Conservation (phyloP, 164 flowering plant species). For the Tinospora cordifolia region DNA sequence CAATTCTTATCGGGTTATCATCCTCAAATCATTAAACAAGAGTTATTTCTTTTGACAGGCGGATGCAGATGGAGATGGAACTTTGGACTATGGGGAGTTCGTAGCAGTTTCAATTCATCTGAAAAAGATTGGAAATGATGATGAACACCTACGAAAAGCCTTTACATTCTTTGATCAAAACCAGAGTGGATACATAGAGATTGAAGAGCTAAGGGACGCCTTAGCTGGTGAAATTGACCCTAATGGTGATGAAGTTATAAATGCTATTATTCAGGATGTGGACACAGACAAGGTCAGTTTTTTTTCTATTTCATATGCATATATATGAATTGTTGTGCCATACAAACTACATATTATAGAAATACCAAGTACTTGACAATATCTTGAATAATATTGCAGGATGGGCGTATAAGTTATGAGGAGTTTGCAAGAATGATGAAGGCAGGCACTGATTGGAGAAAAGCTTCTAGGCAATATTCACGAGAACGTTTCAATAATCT, state of each 20-base stretch:
- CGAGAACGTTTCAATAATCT: slow-evolving; percentile 69
- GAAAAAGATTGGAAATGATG: slow-evolving; percentile 74
- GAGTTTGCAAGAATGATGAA: slow-evolving; percentile 85
- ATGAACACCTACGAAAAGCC: slow-evolving; percentile 77
- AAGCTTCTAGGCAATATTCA: slow-evolving; percentile 81
- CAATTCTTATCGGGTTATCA: not conserved
- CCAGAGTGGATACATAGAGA: slow-evolving; percentile 64
- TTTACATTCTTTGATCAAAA: slow-evolving; percentile 65
- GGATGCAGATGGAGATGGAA: slow-evolving; percentile 74
- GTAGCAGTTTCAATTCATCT: slow-evolving; percentile 75
- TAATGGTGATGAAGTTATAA: slow-evolving; percentile 65
- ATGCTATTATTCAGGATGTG: slow-evolving; percentile 76
- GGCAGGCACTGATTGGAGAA: slow-evolving; percentile 90
- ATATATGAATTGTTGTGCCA: not conserved
- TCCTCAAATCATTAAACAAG: not conserved
- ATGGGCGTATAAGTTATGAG: slow-evolving; percentile 73
- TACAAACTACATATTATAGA: not conserved
- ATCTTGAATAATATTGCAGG: slow-evolving; percentile 32
- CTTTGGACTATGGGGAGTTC: slow-evolving; percentile 70
- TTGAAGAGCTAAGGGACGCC: slow-evolving; percentile 70
- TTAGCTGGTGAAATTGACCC: slow-evolving; percentile 62
- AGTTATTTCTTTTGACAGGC: slow-evolving; percentile 40
- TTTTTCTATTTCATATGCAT: not conserved
- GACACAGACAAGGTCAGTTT: slow-evolving; percentile 87
- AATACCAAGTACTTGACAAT: not conserved